Conservation (phyloP, 192 early-diverging fungal species). For the Linnemannia hyalina region DNA sequence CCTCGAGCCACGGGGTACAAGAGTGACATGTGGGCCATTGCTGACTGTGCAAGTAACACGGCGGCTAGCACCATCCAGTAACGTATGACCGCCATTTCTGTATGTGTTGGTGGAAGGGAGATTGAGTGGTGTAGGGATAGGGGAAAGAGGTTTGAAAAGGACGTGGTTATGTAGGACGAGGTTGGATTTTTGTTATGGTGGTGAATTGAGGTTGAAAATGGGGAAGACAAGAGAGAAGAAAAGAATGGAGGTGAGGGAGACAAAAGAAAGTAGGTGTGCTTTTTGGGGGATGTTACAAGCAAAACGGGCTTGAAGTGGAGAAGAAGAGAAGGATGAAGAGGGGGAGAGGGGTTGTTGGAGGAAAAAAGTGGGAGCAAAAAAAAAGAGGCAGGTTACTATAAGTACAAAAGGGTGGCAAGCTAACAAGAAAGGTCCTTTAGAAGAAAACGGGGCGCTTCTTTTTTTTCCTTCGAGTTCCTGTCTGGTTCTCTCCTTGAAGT, state of each 20-base stretch:
- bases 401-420: neutral
- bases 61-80: slow-evolving; percentile 3
- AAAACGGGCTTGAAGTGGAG: neutral
- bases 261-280: neutral
- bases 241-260: neutral
- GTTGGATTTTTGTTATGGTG: neutral
- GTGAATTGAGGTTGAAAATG: neutral
- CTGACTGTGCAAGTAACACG: neutral
- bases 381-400: neutral
- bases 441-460: neutral
- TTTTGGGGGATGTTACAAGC: neutral
- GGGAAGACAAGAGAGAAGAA: neutral
- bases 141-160: too few species aligned
- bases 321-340: neutral
- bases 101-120: neutral
- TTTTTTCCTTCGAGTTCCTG: neutral
- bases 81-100: neutral
- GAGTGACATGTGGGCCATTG: slow-evolving; percentile 32
- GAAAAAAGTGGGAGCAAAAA: neutral
- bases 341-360: neutral
- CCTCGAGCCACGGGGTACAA: slow-evolving; percentile 37
- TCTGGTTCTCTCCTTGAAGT: neutral
- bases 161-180: neutral
- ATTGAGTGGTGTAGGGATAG: neutral
- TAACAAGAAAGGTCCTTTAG: neutral